Evolutionary conservation across 2,329 filamentous ascomycete genomes (phyloP), one percentile per base, ranked within the genome.

Genomic region (Penicillium sp.): DNA sequence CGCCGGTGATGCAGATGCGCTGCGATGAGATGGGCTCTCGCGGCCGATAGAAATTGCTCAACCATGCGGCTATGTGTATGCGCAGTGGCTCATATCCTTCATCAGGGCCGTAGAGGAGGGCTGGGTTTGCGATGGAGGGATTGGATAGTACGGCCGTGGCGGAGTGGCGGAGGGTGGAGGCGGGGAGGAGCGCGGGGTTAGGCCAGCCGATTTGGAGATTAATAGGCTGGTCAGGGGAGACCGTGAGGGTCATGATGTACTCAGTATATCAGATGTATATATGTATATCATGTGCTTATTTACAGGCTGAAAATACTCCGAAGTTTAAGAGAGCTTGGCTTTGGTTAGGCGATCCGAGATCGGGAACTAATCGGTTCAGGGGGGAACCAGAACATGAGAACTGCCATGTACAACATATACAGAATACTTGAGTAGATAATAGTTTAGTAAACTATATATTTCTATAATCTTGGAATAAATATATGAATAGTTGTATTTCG

Each of bases 71-170:
- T 33, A 96, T 75, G 38, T 84, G 81, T 58, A 84, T 78, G 14
- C 90, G 82, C 36, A 94, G 78, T n/a, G 85, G 85, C 58, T 81
- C 75, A 66, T 88, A 88, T 28, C 92, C 92, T 41, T 84, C 77
- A 70, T 95, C 90, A 0, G 90, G 87, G 0, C 88, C 92, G 67
- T 96, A 96, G 55, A 87, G 80, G 36, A 96, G 80, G n/a, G 82
- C 88, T 1, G 86, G 83, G 2, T 80, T 76, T 53, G 81, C 84
- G 54, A 88, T 75, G 9, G 73, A 68, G 10, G 84, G 81, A 66
- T 88, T 78, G 14, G 82, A 78, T 45, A 95, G 80, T 9, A 86
- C 83, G 50, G 77, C 76, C 55, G 81, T 76, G 54, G 87, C 78
- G 26, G 89, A 87, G 28, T 76, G 73, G 35, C 82, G 79, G 54